phyloP scores from a whole-genome alignment of 352 stramenopile genomes.

The Pythium apleroticum region DNA sequence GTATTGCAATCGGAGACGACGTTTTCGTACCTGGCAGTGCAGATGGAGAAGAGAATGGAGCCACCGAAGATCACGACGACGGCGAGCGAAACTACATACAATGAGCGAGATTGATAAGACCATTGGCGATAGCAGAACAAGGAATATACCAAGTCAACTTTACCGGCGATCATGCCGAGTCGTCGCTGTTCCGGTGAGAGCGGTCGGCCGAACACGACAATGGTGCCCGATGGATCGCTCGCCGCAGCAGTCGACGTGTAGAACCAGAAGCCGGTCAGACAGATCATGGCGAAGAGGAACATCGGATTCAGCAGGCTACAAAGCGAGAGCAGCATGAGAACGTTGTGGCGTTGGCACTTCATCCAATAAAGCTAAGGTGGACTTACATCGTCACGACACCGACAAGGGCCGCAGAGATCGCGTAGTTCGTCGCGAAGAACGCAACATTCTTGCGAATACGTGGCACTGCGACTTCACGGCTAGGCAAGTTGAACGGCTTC shows the following conservation, averaged over 20 bases:
- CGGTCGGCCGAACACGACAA: constrained; percentile 69
- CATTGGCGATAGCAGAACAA: background rate
- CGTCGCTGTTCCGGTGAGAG: constrained; percentile 78
- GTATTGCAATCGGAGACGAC: background rate
- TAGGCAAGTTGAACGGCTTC: constrained; percentile 84
- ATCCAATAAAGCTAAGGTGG: constrained; percentile 31
- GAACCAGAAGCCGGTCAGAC: constrained; percentile 75
- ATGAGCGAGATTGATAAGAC: constrained; percentile 4
- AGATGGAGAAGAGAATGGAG: constrained; percentile 88
- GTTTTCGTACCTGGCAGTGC: constrained; percentile 69
- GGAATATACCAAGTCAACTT: constrained; percentile 10
- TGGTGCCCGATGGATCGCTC: constrained; percentile 70
- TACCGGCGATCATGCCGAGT: constrained; percentile 76
- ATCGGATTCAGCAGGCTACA: constrained; percentile 80
- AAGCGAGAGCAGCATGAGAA: constrained; percentile 10
- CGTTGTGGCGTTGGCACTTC: constrained; percentile 44
- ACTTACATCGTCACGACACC: constrained; percentile 86
- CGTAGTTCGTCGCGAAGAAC: constrained; percentile 87
- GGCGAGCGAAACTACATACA: constrained; percentile 52
- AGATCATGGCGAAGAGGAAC: constrained; percentile 88
- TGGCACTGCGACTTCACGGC: constrained; percentile 54
- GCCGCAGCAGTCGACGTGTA: constrained; percentile 72
- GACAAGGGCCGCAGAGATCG: constrained; percentile 69
- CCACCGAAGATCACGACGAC: constrained; percentile 85
- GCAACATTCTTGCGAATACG: constrained; percentile 77